These are phyloP conservation scores for Dipteronia sinensis DNA, from an alignment of 345 rosid genomes.

Conservation along the genomic window DNA sequence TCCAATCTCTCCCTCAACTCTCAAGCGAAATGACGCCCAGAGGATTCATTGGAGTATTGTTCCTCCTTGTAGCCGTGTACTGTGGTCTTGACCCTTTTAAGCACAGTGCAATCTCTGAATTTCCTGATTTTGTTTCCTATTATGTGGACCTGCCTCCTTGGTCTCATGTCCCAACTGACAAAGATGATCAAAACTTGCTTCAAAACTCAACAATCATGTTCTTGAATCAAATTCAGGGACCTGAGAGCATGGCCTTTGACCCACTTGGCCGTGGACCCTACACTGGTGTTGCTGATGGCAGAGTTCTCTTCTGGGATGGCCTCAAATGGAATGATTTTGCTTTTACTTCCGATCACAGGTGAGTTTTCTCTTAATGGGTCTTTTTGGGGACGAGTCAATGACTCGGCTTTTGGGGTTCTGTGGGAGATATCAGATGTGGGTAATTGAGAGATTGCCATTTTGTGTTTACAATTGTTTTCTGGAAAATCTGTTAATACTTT, in stretches of 20 bases:
- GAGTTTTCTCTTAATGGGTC: slow-evolving; percentile 1
- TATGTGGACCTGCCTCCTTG: slow-evolving; percentile 49
- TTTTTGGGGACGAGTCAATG: background rate
- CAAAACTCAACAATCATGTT: slow-evolving; percentile 81
- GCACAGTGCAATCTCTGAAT: slow-evolving; percentile 66
- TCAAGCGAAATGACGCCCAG: slow-evolving; percentile 29
- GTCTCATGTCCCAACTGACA: slow-evolving; percentile 48
- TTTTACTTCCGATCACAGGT: slow-evolving; percentile 74
- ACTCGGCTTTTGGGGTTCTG: background rate
- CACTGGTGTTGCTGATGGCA: slow-evolving; percentile 91
- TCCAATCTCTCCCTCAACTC: background rate
- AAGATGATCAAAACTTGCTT: slow-evolving; percentile 56
- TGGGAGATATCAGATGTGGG: too few relatives aligned
- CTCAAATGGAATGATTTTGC: slow-evolving; percentile 76
- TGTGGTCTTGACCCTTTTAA: slow-evolving; percentile 79
- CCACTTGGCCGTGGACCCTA: slow-evolving; percentile 91
- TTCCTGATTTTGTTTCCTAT: slow-evolving; percentile 62
- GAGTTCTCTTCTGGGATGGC: slow-evolving; percentile 81
- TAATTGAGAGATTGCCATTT: too few relatives aligned
- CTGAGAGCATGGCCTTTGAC: slow-evolving; percentile 91
- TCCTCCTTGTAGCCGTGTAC: slow-evolving; percentile 68
- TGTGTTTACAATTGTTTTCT: too few relatives aligned
- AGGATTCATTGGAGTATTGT: slow-evolving; percentile 36
- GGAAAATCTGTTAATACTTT: too few relatives aligned
- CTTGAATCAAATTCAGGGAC: slow-evolving; percentile 78